phyloP scores from a whole-genome alignment of 2,329 filamentous ascomycete species.

The Tolypocladium capitatum region DNA sequence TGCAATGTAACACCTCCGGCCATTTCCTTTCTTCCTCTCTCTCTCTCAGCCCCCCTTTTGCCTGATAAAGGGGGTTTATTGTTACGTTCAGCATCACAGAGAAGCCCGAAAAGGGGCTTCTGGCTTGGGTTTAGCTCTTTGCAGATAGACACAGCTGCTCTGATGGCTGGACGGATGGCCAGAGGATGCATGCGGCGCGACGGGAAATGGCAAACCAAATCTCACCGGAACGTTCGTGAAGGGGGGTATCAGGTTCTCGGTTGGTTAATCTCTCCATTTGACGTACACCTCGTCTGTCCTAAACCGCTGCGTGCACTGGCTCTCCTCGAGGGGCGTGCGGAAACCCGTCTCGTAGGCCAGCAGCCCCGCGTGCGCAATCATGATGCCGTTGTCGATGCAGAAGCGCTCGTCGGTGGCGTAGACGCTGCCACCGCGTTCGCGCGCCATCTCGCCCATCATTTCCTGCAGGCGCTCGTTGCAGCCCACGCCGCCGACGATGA shows the following conservation, averaged over 20 bases:
- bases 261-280: slow-evolving; percentile 54
- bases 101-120: background rate
- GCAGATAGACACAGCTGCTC: background rate
- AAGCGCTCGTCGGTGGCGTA: slow-evolving; percentile 95
- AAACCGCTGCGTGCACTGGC: slow-evolving; percentile 73
- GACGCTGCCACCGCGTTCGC: slow-evolving; percentile 74
- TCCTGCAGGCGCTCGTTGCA: slow-evolving; percentile 90
- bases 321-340: slow-evolving; percentile 62
- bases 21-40: background rate
- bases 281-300: slow-evolving; percentile 72
- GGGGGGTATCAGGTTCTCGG: background rate
- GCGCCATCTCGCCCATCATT: slow-evolving; percentile 97
- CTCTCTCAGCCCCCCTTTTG: background rate
- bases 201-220: background rate
- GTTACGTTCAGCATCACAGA: background rate
- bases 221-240: background rate
- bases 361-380: slow-evolving; percentile 95
- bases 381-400: slow-evolving; percentile 98
- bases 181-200: background rate
- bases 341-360: slow-evolving; percentile 75
- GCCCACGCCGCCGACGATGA: slow-evolving; percentile 91
- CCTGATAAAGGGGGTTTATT: background rate
- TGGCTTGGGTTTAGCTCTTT: background rate
- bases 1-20: background rate
- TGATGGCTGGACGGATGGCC: background rate